A percentile compares a stretch with the other conserved stretches of the same genome.
phyloP scores from a whole-genome alignment of 306 rosid genomes.

The Vigna mungo region DNA sequence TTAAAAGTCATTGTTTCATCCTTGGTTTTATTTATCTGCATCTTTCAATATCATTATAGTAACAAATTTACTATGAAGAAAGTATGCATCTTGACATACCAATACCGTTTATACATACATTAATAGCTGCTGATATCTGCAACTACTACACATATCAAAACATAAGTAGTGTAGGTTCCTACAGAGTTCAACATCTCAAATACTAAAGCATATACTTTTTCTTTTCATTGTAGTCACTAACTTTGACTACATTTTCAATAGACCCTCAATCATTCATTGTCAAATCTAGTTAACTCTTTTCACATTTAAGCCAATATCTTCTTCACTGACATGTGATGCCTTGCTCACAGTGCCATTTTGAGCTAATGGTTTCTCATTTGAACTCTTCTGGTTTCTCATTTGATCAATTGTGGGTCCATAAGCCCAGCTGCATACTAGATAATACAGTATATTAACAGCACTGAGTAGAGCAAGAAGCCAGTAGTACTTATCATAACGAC shows the following conservation, averaged over 20 bases:
- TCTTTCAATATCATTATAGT: too few species aligned
- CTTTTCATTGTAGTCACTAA: slow-evolving; percentile 21
- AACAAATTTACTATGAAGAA: neutral
- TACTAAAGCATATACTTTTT: neutral
- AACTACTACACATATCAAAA: neutral
- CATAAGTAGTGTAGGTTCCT: neutral
- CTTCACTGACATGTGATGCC: slow-evolving; percentile 4
- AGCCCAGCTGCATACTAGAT: slow-evolving; percentile 61
- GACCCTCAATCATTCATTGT: neutral
- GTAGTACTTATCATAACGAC: slow-evolving; percentile 60
- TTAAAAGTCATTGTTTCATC: too few species aligned
- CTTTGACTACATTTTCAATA: neutral
- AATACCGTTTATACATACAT: neutral
- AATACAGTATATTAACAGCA: slow-evolving; percentile 54
- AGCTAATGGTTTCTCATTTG: slow-evolving; percentile 34
- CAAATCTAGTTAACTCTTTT: slow-evolving; percentile 33
- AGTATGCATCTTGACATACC: neutral
- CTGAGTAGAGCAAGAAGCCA: slow-evolving; percentile 58
- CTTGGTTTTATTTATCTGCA: too few species aligned
- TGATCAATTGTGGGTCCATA: slow-evolving; percentile 61
- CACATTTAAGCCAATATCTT: slow-evolving; percentile 17
- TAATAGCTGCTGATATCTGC: slow-evolving; percentile 3
- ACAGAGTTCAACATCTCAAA: neutral
- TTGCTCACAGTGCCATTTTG: slow-evolving; percentile 20
- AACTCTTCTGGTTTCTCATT: slow-evolving; percentile 22